Evolutionary conservation across 164 flowering plant species (phyloP).

Genomic region (Berberis vulgaris): DNA sequence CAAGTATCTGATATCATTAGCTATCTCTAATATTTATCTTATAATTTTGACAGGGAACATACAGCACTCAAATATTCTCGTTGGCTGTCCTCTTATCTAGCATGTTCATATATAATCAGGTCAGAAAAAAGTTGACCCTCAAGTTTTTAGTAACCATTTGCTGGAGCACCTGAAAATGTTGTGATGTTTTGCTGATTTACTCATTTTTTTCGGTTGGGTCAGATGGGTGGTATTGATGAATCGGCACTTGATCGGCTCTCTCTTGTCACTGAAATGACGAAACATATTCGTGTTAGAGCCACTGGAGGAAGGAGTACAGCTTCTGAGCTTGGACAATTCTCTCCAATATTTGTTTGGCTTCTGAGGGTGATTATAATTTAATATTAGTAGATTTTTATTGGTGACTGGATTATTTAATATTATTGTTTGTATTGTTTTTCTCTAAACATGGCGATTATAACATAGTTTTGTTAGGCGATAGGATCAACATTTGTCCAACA

Average conservation of each 20-base stretch:
- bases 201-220: not conserved
- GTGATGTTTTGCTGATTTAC: not conserved
- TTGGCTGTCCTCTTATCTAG: slow-evolving; percentile 92
- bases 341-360: slow-evolving; percentile 99
- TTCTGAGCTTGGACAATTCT: slow-evolving; percentile 94
- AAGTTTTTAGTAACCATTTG: too few relatives aligned
- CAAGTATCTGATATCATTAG: too few relatives aligned
- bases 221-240: slow-evolving; percentile 99
- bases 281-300: slow-evolving; percentile 95
- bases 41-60: slow-evolving; percentile 65
- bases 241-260: slow-evolving; percentile 96
- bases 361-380: slow-evolving; percentile 52
- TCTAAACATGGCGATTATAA: too few relatives aligned
- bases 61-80: slow-evolving; percentile 97
- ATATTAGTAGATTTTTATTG: not conserved
- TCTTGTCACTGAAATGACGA: slow-evolving; percentile 98
- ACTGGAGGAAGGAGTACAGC: slow-evolving; percentile 77
- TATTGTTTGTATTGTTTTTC: too few relatives aligned
- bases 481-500: too few relatives aligned
- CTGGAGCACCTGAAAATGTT: too few relatives aligned
- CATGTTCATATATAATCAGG: slow-evolving; percentile 99
- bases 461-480: too few relatives aligned
- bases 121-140: slow-evolving; percentile 6
- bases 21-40: not conserved
- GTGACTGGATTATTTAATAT: too few relatives aligned